These are phyloP conservation scores for Wickerhamomyces chambardii DNA, from an alignment of 805 yeast species.

Conservation along the genomic window DNA sequence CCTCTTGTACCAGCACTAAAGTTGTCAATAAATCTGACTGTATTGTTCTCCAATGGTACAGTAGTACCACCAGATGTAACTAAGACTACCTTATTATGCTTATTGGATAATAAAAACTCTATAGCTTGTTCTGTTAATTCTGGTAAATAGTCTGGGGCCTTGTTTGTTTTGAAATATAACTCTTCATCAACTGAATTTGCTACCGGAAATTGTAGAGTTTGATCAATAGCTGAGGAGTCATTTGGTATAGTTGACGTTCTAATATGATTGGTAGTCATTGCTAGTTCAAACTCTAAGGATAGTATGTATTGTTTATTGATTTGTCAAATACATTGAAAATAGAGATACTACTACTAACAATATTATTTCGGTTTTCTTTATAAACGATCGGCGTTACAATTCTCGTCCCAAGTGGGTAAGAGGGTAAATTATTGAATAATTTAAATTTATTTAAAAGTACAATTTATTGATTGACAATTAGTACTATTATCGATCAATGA, in stretches of 20 bases:
- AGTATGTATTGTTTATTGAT: too few relatives aligned
- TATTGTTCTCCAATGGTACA: slow-evolving; percentile 93
- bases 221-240: slow-evolving; percentile 66
- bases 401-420: too few relatives aligned
- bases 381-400: too few relatives aligned
- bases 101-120: slow-evolving; percentile 54
- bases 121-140: slow-evolving; percentile 48
- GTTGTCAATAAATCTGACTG: slow-evolving; percentile 94
- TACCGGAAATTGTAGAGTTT: slow-evolving; percentile 65
- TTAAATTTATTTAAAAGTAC: too few relatives aligned
- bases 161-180: slow-evolving; percentile 61
- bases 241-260: slow-evolving; percentile 64
- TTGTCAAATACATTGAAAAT: too few relatives aligned
- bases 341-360: too few relatives aligned
- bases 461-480: too few relatives aligned
- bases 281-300: too few relatives aligned
- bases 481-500: too few relatives aligned
- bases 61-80: slow-evolving; percentile 98
- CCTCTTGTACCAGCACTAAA: slow-evolving; percentile 98
- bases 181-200: slow-evolving; percentile 69
- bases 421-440: too few relatives aligned
- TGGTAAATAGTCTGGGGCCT: slow-evolving; percentile 65
- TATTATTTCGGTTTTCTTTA: too few relatives aligned
- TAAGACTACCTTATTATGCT: slow-evolving; percentile 46
- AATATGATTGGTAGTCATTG: slow-evolving; percentile 12